These are phyloP conservation scores for Lipomyces yarrowii DNA, from an alignment of 1,139 yeast genomes.

Conservation along the genomic window DNA sequence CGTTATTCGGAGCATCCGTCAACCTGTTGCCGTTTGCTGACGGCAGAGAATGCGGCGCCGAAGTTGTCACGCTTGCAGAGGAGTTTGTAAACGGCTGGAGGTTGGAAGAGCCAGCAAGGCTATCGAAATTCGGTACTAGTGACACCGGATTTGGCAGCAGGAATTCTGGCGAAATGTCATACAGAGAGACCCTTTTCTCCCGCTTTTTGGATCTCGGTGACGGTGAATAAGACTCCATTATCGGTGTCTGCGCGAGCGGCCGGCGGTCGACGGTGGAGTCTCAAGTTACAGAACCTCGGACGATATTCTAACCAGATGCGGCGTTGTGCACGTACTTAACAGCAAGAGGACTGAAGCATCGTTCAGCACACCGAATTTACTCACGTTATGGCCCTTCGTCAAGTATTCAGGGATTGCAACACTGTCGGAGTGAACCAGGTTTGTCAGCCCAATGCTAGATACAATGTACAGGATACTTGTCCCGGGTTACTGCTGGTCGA, in stretches of 20 bases:
- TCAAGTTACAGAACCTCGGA: neutral
- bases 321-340: too few species aligned
- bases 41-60: neutral
- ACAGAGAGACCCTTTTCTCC: constrained; percentile 27
- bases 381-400: too few species aligned
- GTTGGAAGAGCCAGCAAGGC: constrained; percentile 2
- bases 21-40: neutral
- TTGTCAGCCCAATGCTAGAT: too few species aligned
- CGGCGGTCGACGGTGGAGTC: neutral
- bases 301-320: too few species aligned
- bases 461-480: too few species aligned
- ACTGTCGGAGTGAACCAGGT: too few species aligned
- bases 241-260: neutral
- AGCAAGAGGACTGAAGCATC: too few species aligned
- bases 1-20: neutral
- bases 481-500: too few species aligned
- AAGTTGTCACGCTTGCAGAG: neutral
- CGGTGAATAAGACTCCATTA: neutral
- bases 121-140: constrained; percentile 9
- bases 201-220: constrained; percentile 15
- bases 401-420: too few species aligned
- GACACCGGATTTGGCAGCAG: constrained; percentile 19
- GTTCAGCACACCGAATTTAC: too few species aligned
- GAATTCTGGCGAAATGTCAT: constrained; percentile 28
- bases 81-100: neutral